Evolutionary conservation across 345 rosid genomes (phyloP).

Genomic region (Gossypioides kirkii): DNA sequence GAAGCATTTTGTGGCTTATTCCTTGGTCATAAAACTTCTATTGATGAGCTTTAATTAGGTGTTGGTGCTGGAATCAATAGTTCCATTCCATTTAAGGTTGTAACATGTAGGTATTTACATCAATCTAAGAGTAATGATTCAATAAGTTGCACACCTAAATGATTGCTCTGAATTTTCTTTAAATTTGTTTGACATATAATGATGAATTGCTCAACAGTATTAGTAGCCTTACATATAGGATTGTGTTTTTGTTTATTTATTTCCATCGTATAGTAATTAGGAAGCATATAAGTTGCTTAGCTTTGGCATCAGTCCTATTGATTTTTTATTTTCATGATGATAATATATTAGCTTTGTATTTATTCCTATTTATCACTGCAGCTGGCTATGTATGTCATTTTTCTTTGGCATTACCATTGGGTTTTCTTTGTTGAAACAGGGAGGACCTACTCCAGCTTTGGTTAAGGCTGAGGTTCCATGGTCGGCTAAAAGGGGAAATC

Average conservation of each 20-base stretch:
- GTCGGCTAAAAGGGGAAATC: constrained; percentile 72
- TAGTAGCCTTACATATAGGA: background rate
- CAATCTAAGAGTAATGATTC: background rate
- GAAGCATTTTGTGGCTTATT: background rate
- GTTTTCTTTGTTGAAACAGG: constrained; percentile 38
- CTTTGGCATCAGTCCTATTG: background rate
- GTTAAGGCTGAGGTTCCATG: constrained; percentile 93
- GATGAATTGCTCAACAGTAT: background rate
- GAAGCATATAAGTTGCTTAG: background rate
- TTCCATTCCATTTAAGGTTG: background rate
- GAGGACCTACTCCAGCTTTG: constrained; percentile 62
- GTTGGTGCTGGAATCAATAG: background rate
- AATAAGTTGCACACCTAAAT: background rate
- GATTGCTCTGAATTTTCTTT: background rate
- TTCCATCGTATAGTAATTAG: background rate
- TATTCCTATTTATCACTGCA: background rate
- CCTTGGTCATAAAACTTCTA: background rate
- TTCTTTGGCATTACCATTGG: constrained; percentile 4
- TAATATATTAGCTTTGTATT: background rate
- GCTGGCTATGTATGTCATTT: background rate
- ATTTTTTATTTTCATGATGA: background rate
- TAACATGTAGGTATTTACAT: background rate
- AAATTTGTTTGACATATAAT: background rate
- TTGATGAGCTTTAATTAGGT: background rate
- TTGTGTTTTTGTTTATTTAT: background rate